Percentiles rank a stretch among this genome's conserved stretches.
Evolutionary conservation across 768 basidiomycete species (phyloP).

Genomic region (Nevesoporus exiguus): DNA sequence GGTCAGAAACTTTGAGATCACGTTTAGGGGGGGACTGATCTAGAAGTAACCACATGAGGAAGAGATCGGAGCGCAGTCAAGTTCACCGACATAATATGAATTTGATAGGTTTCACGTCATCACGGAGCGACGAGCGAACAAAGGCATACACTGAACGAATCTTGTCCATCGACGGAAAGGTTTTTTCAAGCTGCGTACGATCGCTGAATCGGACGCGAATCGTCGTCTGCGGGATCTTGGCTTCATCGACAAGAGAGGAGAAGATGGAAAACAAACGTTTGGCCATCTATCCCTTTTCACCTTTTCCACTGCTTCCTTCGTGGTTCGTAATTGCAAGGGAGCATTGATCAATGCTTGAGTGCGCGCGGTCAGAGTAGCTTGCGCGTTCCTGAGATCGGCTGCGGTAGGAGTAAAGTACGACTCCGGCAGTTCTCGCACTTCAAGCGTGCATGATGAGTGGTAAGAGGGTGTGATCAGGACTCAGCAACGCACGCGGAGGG

Average conservation of each 20-base stretch:
- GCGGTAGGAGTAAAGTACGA: conserved; percentile 70
- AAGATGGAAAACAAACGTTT: conserved; percentile 39
- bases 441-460: conserved; percentile 4
- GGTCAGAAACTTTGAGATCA: conserved; percentile 81
- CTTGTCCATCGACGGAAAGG: conserved; percentile 74
- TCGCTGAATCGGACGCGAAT: conserved; percentile 82
- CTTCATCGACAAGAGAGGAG: neutral
- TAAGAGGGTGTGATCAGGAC: neutral
- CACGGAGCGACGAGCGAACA: conserved; percentile 64
- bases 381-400: conserved; percentile 67
- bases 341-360: conserved; percentile 63
- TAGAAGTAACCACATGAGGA: conserved; percentile 26
- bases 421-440: conserved; percentile 58
- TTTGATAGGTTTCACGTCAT: conserved; percentile 74
- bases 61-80: neutral
- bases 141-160: conserved; percentile 84
- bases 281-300: conserved; percentile 69
- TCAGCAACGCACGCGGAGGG: conserved; percentile 33
- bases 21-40: conserved; percentile 81
- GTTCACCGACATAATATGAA: conserved; percentile 73
- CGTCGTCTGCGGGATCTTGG: conserved; percentile 53
- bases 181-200: conserved; percentile 74
- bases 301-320: conserved; percentile 59
- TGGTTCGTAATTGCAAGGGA: conserved; percentile 63
- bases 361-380: conserved; percentile 57